Conservation (phyloP, 1,284 basidiomycete species). For the Trametes polyzona region DNA sequence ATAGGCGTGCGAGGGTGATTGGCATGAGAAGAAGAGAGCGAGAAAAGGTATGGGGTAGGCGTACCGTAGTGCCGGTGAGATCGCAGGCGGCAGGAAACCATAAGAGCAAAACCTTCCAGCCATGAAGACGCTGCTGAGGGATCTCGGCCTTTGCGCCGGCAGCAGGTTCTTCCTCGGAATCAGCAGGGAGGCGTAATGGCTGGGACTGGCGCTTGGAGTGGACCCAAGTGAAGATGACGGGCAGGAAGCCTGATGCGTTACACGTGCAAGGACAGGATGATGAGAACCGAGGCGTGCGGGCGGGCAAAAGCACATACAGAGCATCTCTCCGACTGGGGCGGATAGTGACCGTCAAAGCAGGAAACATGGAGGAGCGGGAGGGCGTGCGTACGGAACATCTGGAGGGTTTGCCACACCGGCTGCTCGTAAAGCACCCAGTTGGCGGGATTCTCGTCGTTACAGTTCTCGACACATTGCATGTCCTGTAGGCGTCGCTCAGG, state of each 20-base stretch:
- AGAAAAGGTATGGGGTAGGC: slow-evolving; percentile 29
- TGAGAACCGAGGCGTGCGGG: slow-evolving; percentile 18
- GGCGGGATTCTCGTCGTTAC: slow-evolving; percentile 57
- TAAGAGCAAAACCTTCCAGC: slow-evolving; percentile 75
- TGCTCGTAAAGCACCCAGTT: slow-evolving; percentile 82
- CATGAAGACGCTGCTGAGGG: slow-evolving; percentile 52
- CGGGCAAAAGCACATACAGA: slow-evolving; percentile 63
- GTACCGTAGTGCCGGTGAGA: slow-evolving; percentile 85
- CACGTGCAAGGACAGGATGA: slow-evolving; percentile 35
- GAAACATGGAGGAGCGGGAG: slow-evolving; percentile 24
- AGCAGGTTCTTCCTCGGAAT: slow-evolving; percentile 47
- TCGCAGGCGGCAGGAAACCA: slow-evolving; percentile 91
- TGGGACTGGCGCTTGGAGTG: slow-evolving; percentile 48
- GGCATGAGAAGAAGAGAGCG: slow-evolving; percentile 13
- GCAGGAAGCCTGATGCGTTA: slow-evolving; percentile 70
- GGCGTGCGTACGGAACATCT: slow-evolving; percentile 80
- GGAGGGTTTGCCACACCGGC: slow-evolving; percentile 92
- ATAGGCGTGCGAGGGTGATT: slow-evolving; percentile 11
- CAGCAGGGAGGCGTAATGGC: slow-evolving; percentile 59
- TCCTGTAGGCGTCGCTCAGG: slow-evolving; percentile 52
- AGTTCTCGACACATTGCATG: slow-evolving; percentile 96
- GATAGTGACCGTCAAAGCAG: slow-evolving; percentile 37
- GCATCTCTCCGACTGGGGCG: slow-evolving; percentile 84
- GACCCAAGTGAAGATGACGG: slow-evolving; percentile 75
- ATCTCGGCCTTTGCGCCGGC: slow-evolving; percentile 30